Evolutionary conservation across 2,329 filamentous ascomycete species (phyloP), one percentile per base, ranked within the genome.

Genomic region (Coniosporium tulheliwenetii): DNA sequence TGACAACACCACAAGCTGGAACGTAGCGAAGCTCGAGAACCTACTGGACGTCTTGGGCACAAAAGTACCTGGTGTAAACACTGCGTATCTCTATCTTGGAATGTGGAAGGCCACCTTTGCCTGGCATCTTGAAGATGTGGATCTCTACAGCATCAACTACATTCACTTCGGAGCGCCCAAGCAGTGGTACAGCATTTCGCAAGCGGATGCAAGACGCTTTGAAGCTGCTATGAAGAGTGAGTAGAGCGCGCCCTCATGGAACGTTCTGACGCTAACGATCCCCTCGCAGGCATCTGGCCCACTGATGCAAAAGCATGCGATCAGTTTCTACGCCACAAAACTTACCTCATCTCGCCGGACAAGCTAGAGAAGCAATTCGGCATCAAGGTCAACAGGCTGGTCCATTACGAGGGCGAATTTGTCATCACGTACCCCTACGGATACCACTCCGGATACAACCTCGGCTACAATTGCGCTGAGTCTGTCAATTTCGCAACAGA

Each of bases 61-160:
- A 42, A 94, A 95, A 51, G 85, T 98, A 8, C 93, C 91, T 2
- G 91, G 91, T 49, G 93, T 98, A 55, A 98, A 98, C 55, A 98
- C 89, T 1, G 89, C 91, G 2, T 98, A 98, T 55, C 74, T 98
- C 1, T 98, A 98, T 56, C 71, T 98, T 44, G 91, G 91, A 36
- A 98, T 98, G 91, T 98, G 91, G 91, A 96, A 96, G 61, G 89
- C 91, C 10, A 96, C 91, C 0, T 98, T 98, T 58, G 91, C 91
- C 8, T 98, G 91, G 91, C 91, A 98, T 71, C 66, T 98, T 40
- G 91, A 98, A 58, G 91, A 98, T 57, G 89, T 98, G 35, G 91
- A 98, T 64, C 74, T 98, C 4, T 98, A 98, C 75, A 96, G 87
- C 59, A 98, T 98, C 71, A 98, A 98, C 65, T 98, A 95, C 59